Conservation (phyloP, 768 basidiomycete genomes). For the Rhodosporidiobolus odoratus region DNA sequence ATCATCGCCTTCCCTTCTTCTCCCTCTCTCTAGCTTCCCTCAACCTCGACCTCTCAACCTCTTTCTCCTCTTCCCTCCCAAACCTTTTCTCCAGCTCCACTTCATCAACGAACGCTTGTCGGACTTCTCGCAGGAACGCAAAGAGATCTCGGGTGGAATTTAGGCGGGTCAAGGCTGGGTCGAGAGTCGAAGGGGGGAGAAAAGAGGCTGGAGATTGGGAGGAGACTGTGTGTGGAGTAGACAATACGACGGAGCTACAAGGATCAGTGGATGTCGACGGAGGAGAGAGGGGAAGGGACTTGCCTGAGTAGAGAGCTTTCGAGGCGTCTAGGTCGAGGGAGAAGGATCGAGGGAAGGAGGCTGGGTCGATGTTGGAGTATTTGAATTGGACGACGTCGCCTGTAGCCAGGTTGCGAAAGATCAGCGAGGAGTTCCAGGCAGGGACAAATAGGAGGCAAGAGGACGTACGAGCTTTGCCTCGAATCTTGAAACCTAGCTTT, state of each 20-base stretch:
- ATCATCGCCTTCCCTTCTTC: neutral
- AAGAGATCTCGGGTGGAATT: constrained; percentile 28
- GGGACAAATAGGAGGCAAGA: neutral
- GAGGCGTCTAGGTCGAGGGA: constrained; percentile 37
- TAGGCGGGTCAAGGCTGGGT: neutral
- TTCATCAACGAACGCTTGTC: constrained; percentile 19
- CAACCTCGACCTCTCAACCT: constrained; percentile 6
- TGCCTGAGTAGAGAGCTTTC: constrained; percentile 2
- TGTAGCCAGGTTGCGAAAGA: neutral
- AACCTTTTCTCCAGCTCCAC: constrained; percentile 19
- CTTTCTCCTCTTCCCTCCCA: neutral
- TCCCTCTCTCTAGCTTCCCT: constrained; percentile 5
- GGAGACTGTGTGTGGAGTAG: neutral
- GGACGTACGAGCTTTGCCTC: constrained; percentile 24
- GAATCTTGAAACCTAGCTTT: constrained; percentile 30
- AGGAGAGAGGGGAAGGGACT: neutral
- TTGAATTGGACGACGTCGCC: constrained; percentile 35
- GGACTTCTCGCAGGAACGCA: constrained; percentile 19
- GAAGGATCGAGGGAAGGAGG: constrained; percentile 24
- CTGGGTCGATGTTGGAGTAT: constrained; percentile 30
- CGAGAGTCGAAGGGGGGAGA: constrained; percentile 1
- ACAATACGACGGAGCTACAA: too few species aligned
- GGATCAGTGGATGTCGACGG: neutral
- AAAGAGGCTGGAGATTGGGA: constrained; percentile 12
- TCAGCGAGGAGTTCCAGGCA: neutral